These are phyloP conservation scores for Erysimum cheiranthoides DNA, from an alignment of 345 rosid genomes.

Conservation along the genomic window DNA sequence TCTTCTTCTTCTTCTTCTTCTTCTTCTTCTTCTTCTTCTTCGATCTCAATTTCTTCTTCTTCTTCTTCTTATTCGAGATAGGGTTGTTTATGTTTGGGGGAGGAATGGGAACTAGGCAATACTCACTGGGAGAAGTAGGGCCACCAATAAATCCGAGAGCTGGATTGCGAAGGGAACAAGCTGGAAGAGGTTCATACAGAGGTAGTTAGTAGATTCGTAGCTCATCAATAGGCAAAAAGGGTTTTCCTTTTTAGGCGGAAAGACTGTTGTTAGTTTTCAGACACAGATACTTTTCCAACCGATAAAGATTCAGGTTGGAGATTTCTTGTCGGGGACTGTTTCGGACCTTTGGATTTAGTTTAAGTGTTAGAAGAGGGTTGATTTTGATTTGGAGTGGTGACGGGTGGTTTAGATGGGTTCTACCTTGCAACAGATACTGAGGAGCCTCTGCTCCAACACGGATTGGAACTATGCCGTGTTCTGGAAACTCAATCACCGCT, in stretches of 20 bases:
- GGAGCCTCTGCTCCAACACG: slow-evolving; percentile 76
- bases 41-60: neutral
- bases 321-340: neutral
- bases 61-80: slow-evolving; percentile 24
- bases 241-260: slow-evolving; percentile 11
- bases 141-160: slow-evolving; percentile 89
- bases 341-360: neutral
- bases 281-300: slow-evolving; percentile 20
- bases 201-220: slow-evolving; percentile 69
- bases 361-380: neutral
- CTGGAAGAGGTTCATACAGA: slow-evolving; percentile 95
- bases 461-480: slow-evolving; percentile 88
- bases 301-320: slow-evolving; percentile 20
- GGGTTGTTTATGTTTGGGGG: slow-evolving; percentile 21
- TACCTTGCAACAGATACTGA: slow-evolving; percentile 62
- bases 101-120: slow-evolving; percentile 82
- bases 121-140: slow-evolving; percentile 78
- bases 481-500: slow-evolving; percentile 79
- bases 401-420: slow-evolving; percentile 55
- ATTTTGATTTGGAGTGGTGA: neutral
- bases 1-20: slow-evolving; percentile 5
- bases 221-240: slow-evolving; percentile 6
- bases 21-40: neutral
- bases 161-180: slow-evolving; percentile 87
- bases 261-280: neutral